These are phyloP conservation scores for Grosmannia clavigera DNA, from an alignment of 2,329 filamentous ascomycete genomes.

Conservation along the genomic window DNA sequence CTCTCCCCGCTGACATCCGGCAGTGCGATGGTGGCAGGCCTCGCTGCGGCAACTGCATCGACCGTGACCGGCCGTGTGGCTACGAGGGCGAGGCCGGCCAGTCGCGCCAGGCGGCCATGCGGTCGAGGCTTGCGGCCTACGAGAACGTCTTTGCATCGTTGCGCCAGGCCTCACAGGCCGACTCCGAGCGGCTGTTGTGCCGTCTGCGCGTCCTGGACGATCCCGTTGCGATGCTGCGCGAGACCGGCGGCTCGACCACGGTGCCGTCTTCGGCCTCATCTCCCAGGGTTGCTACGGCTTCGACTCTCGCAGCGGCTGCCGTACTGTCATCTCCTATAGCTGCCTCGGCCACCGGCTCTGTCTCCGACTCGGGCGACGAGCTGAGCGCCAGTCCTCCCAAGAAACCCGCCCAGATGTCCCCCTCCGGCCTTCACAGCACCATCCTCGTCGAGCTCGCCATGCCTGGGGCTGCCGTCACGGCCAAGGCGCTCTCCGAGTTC, in stretches of 20 bases:
- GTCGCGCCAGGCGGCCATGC: slow-evolving; percentile 19
- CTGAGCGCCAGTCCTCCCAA: neutral
- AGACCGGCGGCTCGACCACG: neutral
- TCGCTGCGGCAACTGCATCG: slow-evolving; percentile 17
- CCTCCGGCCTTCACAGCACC: neutral
- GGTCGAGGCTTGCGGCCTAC: slow-evolving; percentile 16
- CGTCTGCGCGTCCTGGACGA: slow-evolving; percentile 14
- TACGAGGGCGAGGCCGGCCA: slow-evolving; percentile 21
- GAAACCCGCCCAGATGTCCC: neutral
- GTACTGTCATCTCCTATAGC: neutral
- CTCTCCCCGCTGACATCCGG: neutral
- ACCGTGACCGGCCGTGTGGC: slow-evolving; percentile 16
- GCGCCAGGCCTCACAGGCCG: slow-evolving; percentile 12
- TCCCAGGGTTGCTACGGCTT: neutral
- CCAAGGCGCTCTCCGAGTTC: slow-evolving; percentile 1
- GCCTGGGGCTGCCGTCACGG: slow-evolving; percentile 11
- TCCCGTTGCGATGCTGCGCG: slow-evolving; percentile 6
- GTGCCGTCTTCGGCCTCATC: neutral
- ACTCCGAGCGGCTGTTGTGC: slow-evolving; percentile 16
- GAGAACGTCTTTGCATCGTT: slow-evolving; percentile 18
- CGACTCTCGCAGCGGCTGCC: neutral
- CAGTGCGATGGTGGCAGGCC: slow-evolving; percentile 22
- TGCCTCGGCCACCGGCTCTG: neutral
- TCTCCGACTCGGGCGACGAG: neutral
- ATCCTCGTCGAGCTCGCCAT: slow-evolving; percentile 10